Evolutionary conservation across 2,329 filamentous ascomycete genomes (phyloP).

Genomic region (Pezicula rhizophila): DNA sequence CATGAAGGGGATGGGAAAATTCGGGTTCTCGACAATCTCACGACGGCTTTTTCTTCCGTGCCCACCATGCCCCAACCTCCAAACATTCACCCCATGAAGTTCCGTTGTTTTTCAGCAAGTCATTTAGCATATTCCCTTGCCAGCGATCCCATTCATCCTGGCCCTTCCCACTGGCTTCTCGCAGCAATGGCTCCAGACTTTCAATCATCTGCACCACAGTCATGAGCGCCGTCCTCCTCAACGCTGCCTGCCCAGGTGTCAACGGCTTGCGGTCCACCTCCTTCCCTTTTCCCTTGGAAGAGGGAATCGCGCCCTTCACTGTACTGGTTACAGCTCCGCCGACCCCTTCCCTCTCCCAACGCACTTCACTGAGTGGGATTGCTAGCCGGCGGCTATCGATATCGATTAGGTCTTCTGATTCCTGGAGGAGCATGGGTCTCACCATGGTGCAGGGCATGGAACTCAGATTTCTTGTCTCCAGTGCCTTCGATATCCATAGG

Average conservation of each 20-base stretch:
- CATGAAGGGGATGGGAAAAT: neutral
- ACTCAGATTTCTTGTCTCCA: conserved; percentile 65
- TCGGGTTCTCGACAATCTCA: neutral
- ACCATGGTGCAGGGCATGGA: conserved; percentile 74
- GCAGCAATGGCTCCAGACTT: conserved; percentile 74
- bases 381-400: conserved; percentile 72
- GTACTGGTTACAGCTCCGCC: conserved; percentile 56
- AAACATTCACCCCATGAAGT: conserved; percentile 81
- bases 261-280: conserved; percentile 21
- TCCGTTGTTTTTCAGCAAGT: conserved; percentile 73
- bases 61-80: conserved; percentile 82
- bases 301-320: conserved; percentile 42
- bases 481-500: conserved; percentile 68
- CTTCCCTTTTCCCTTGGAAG: conserved; percentile 25
- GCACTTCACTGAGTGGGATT: conserved; percentile 77
- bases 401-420: conserved; percentile 64
- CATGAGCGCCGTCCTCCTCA: conserved; percentile 73
- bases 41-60: conserved; percentile 68
- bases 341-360: conserved; percentile 77
- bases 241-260: conserved; percentile 60
- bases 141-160: conserved; percentile 90
- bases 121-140: conserved; percentile 80
- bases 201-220: conserved; percentile 81
- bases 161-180: conserved; percentile 78
- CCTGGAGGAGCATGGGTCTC: conserved; percentile 71